A percentile compares a stretch with the other conserved stretches of the same genome.
Conservation (phyloP, 148 eudicot genomes). For the Dianthus caryophyllus region DNA sequence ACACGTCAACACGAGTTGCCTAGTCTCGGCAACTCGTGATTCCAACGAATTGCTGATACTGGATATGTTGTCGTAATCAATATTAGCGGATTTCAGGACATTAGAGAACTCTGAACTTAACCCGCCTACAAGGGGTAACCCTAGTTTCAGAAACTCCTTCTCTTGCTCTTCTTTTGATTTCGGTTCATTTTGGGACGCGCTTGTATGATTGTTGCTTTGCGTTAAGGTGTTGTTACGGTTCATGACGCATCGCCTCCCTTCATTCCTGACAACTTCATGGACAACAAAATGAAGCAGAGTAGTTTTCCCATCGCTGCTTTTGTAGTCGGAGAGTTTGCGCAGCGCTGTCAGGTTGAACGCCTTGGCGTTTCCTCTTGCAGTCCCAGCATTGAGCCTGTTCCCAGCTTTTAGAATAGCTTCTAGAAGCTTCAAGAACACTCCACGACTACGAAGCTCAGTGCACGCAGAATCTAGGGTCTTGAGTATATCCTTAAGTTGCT, state of each 20-base stretch:
- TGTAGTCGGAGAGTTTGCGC: constrained; percentile 72
- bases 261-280: constrained; percentile 77
- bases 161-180: constrained; percentile 52
- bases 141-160: constrained; percentile 63
- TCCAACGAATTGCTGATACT: constrained; percentile 33
- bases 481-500: constrained; percentile 41
- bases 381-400: constrained; percentile 78
- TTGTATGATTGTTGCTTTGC: constrained; percentile 27
- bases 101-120: constrained; percentile 60
- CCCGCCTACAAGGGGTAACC: constrained; percentile 76
- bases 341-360: constrained; percentile 71
- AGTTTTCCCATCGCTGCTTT: constrained; percentile 77
- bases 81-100: constrained; percentile 65
- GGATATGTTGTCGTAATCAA: constrained; percentile 46
- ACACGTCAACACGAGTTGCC: constrained; percentile 39
- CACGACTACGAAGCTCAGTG: constrained; percentile 57
- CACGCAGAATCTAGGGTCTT: constrained; percentile 61
- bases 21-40: constrained; percentile 36
- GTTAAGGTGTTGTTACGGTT: constrained; percentile 38
- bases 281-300: constrained; percentile 84
- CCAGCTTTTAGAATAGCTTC: constrained; percentile 94
- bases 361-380: constrained; percentile 83
- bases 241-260: constrained; percentile 64
- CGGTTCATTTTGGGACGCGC: constrained; percentile 16
- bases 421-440: constrained; percentile 70